Base-by-base conservation (phyloP, 805 yeast species). In the Candida insectalens region DNA sequence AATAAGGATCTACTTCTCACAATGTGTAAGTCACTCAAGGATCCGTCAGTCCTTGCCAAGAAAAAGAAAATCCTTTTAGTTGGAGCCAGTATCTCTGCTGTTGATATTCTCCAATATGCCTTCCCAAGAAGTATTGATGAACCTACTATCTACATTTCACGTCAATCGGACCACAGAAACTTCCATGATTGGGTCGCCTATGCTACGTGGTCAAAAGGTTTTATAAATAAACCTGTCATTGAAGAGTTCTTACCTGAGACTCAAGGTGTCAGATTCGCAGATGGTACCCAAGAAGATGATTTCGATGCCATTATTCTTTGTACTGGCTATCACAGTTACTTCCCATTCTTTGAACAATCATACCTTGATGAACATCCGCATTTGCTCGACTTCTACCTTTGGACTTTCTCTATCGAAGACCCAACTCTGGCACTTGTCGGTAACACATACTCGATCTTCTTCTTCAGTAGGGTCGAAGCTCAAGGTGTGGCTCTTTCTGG, bases 11-110 rank as follows among this genome's bases (percentile, higher is more conserved):
- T 54, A 2, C 53, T 62, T 3, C 51, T 79, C 3, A 45, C 57
- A 4, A 82, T 79, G 48, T 68, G 84, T 8, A 74, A 74, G 40
- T 53, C 66, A 25, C 75, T 65, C 44, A 64, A 72, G 35, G 49
- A 51, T 14, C 64, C 74, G 0, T 59, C 58, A 0, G 60, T 57
- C 8, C 74, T 63, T 35, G 40, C 33, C n/a, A 60, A 53, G 4
- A 31, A 41, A 33, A 55, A 65, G 36, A 63, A 64, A 33, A 64
- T 66, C 1, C 41, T 69, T 34, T 50, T 67, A 25, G 53, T 67
- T 32, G 74, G 73, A 2, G 60, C 67, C 3, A 45, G 59, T 19
- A 53, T 64, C 18, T 56, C 65, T 32, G 57, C 67, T 4, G 51
- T 58, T 22, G 69, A 67, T 40, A 43, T 67, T 8, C 43, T 60